Conservation (phyloP, 441 rosid genomes). For the Erysimum cheiri region DNA sequence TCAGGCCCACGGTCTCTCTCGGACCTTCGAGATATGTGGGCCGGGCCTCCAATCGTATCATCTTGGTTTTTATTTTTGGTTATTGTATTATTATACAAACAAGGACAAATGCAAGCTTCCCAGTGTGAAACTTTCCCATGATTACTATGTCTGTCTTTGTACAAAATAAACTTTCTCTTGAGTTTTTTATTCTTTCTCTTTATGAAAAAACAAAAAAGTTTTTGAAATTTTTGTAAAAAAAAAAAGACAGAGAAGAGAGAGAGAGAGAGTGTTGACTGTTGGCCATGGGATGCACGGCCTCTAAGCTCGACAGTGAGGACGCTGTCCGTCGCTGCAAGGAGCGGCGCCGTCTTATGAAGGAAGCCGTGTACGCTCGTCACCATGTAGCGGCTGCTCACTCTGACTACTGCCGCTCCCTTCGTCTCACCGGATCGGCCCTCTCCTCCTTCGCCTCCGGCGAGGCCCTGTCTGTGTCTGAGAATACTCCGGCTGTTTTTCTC, state of each 20-base stretch:
- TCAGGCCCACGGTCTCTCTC: not conserved
- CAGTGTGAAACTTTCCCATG: not conserved
- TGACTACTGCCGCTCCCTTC: slow-evolving; percentile 88
- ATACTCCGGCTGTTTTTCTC: slow-evolving; percentile 82
- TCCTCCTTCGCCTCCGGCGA: slow-evolving; percentile 76
- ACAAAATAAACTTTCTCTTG: not conserved
- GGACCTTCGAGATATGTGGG: slow-evolving; percentile 2
- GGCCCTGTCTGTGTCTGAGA: slow-evolving; percentile 69
- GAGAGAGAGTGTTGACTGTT: not conserved
- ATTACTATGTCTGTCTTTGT: not conserved
- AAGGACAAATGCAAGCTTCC: not conserved
- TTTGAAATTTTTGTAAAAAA: not conserved
- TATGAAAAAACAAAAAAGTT: not conserved
- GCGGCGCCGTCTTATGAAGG: slow-evolving; percentile 89
- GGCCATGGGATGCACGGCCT: slow-evolving; percentile 85
- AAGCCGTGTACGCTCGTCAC: slow-evolving; percentile 83
- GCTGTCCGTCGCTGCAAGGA: slow-evolving; percentile 91
- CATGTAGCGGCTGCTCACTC: slow-evolving; percentile 87
- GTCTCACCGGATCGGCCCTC: slow-evolving; percentile 82
- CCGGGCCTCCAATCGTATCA: not conserved
- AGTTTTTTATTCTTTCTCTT: not conserved
- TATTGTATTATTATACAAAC: too few species aligned
- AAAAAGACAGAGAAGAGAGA: not conserved
- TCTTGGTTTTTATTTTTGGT: not conserved
- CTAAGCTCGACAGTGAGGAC: slow-evolving; percentile 92